These are phyloP conservation scores for Sistotremastrum niveocremeum DNA, from an alignment of 768 basidiomycete genomes.

Conservation along the genomic window DNA sequence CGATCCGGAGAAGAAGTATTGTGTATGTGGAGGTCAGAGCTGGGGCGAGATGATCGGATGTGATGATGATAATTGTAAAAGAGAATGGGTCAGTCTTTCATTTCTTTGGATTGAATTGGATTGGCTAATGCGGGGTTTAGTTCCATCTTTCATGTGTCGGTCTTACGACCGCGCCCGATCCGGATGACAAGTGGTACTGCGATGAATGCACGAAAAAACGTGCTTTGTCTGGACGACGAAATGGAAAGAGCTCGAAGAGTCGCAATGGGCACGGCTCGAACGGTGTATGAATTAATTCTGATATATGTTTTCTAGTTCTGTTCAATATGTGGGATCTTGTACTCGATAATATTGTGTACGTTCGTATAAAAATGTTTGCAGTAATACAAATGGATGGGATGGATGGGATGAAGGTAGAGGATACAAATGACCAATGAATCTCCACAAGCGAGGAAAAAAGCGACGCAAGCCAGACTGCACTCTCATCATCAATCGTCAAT, in stretches of 20 bases:
- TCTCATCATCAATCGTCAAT: too few species aligned
- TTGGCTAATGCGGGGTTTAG: slow-evolving; percentile 15
- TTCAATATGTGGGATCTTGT: too few species aligned
- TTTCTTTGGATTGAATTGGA: slow-evolving; percentile 2
- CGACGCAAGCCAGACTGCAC: too few species aligned
- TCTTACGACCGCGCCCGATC: slow-evolving; percentile 45
- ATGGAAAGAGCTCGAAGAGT: too few species aligned
- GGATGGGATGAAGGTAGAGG: not conserved
- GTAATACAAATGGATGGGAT: not conserved
- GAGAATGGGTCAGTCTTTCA: slow-evolving; percentile 71
- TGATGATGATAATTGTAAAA: slow-evolving; percentile 65
- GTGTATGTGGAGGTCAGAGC: slow-evolving; percentile 71
- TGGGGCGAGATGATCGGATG: slow-evolving; percentile 95
- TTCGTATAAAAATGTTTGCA: not conserved
- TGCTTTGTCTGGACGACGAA: too few species aligned
- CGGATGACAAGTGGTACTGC: slow-evolving; percentile 57
- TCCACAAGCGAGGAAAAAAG: too few species aligned
- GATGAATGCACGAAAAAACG: slow-evolving; percentile 49
- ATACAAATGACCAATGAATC: too few species aligned
- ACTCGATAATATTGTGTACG: too few species aligned
- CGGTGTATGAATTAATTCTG: too few species aligned
- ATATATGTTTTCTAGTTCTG: too few species aligned
- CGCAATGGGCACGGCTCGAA: too few species aligned
- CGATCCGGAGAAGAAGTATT: slow-evolving; percentile 62
- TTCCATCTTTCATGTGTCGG: slow-evolving; percentile 74